Evolutionary conservation across 805 yeast genomes (phyloP).

Genomic region (Wickerhamomyces mucosus): DNA sequence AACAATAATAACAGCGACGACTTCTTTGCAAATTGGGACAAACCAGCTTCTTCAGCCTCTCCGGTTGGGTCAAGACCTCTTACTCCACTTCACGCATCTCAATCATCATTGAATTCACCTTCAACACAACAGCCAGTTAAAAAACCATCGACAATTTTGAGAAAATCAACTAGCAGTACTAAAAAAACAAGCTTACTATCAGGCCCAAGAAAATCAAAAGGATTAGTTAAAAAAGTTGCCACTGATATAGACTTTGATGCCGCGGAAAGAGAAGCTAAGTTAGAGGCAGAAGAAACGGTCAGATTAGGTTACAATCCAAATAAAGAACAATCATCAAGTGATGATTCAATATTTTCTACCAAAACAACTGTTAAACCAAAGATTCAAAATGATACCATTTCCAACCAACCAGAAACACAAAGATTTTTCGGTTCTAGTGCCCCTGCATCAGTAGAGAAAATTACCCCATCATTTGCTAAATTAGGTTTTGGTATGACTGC

Average conservation of each 20-base stretch:
- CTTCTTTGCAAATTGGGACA: slow-evolving; percentile 84
- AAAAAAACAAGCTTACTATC: slow-evolving; percentile 39
- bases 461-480: slow-evolving; percentile 66
- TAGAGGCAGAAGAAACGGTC: slow-evolving; percentile 60
- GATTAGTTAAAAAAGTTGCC: slow-evolving; percentile 48
- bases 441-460: slow-evolving; percentile 27
- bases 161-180: slow-evolving; percentile 19
- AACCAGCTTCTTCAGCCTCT: slow-evolving; percentile 41
- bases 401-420: slow-evolving; percentile 15
- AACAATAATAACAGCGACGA: slow-evolving; percentile 67
- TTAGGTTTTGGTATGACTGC: slow-evolving; percentile 86
- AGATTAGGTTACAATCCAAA: slow-evolving; percentile 35
- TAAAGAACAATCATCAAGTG: slow-evolving; percentile 10
- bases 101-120: slow-evolving; percentile 3
- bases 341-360: slow-evolving; percentile 4
- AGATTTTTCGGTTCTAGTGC: slow-evolving; percentile 5
- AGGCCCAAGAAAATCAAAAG: slow-evolving; percentile 42
- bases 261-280: slow-evolving; percentile 69
- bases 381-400: slow-evolving; percentile 7
- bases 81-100: slow-evolving; percentile 14
- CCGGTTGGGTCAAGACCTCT: slow-evolving; percentile 23
- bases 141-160: slow-evolving; percentile 21
- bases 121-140: slow-evolving; percentile 8
- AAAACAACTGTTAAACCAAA: slow-evolving; percentile 13
- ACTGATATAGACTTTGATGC: slow-evolving; percentile 52